These are phyloP conservation scores for Apiospora aurea DNA, from an alignment of 2,329 filamentous ascomycete genomes.

Conservation along the genomic window DNA sequence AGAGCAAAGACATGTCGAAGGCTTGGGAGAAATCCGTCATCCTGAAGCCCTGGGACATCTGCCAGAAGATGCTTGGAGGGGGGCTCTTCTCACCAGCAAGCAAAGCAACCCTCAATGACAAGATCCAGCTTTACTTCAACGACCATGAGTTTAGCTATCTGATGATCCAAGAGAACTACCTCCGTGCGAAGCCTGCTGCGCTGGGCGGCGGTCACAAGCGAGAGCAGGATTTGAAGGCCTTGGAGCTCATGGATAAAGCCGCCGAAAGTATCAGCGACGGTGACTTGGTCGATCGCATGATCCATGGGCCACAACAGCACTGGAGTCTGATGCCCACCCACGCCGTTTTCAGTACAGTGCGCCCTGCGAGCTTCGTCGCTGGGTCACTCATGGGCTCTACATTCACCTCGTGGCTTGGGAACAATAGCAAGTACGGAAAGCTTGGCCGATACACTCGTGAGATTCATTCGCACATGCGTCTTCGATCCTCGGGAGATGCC, in stretches of 20 bases:
- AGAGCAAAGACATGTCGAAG: conserved; percentile 94
- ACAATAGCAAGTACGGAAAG: conserved; percentile 86
- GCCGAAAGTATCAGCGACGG: conserved; percentile 97
- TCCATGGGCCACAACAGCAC: conserved; percentile 96
- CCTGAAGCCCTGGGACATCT: conserved; percentile 98
- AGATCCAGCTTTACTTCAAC: conserved; percentile 99
- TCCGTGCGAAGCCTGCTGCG: conserved; percentile 78
- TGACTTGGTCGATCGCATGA: conserved; percentile 96
- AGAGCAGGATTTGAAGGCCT: conserved; percentile 78
- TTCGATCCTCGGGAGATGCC: conserved; percentile 87
- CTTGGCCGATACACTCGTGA: conserved; percentile 86
- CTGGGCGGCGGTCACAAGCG: conserved; percentile 66
- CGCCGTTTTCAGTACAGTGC: conserved; percentile 92
- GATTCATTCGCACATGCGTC: conserved; percentile 95
- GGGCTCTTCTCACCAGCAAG: conserved; percentile 85
- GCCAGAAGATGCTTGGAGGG: conserved; percentile 89
- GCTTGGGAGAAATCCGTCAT: conserved; percentile 98
- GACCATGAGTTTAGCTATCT: conserved; percentile 97
- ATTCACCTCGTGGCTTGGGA: conserved; percentile 93
- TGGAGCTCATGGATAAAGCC: conserved; percentile 86
- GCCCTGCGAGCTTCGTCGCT: conserved; percentile 85
- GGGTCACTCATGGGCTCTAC: conserved; percentile 77
- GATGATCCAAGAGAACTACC: conserved; percentile 98
- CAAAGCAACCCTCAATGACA: conserved; percentile 91
- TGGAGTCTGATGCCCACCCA: conserved; percentile 99